phyloP scores from a whole-genome alignment of 2,329 filamentous ascomycete genomes.

The Sordariomycetes sp. region DNA sequence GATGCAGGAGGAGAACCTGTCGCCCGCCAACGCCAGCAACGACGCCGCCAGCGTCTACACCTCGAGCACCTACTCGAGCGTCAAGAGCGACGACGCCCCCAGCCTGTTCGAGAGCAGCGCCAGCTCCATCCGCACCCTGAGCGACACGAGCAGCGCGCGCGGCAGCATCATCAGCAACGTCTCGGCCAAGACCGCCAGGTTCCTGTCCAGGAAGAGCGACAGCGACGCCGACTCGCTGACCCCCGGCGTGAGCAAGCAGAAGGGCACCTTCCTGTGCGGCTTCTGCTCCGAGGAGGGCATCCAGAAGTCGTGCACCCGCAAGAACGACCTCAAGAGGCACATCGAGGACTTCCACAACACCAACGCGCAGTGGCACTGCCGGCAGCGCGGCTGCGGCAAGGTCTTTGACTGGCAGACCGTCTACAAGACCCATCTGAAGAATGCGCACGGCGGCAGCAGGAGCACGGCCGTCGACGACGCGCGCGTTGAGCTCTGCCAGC shows the following conservation, averaged over 20 bases:
- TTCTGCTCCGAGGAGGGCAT: conserved; percentile 33
- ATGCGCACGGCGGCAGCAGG: conserved; percentile 29
- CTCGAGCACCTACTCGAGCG: conserved; percentile 21
- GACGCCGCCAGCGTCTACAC: conserved; percentile 24
- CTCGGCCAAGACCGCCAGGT: conserved; percentile 24
- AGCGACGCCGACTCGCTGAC: conserved; percentile 3
- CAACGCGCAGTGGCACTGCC: conserved; percentile 36
- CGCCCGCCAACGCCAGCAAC: conserved; percentile 21
- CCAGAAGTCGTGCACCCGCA: conserved; percentile 32
- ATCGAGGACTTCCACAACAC: conserved; percentile 38
- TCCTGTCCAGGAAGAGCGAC: conserved; percentile 17
- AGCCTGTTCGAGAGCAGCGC: conserved; percentile 24
- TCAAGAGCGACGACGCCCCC: conserved; percentile 23
- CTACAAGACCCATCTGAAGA: conserved; percentile 36
- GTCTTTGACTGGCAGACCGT: conserved; percentile 38
- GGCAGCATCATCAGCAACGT: conserved; percentile 30
- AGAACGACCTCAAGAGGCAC: conserved; percentile 39
- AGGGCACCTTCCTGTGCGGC: conserved; percentile 25
- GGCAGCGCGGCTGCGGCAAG: conserved; percentile 30
- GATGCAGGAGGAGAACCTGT: conserved; percentile 9
- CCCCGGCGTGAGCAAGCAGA: conserved; percentile 22
- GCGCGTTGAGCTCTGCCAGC: conserved; percentile 32
- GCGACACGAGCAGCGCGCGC: conserved; percentile 27
- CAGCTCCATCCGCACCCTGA: conserved; percentile 26
- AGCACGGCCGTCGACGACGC: conserved; percentile 28